A percentile compares a stretch with the other conserved stretches of the same genome.
phyloP scores from a whole-genome alignment of 2,329 filamentous ascomycete species.

The Calonectria hawksworthii region DNA sequence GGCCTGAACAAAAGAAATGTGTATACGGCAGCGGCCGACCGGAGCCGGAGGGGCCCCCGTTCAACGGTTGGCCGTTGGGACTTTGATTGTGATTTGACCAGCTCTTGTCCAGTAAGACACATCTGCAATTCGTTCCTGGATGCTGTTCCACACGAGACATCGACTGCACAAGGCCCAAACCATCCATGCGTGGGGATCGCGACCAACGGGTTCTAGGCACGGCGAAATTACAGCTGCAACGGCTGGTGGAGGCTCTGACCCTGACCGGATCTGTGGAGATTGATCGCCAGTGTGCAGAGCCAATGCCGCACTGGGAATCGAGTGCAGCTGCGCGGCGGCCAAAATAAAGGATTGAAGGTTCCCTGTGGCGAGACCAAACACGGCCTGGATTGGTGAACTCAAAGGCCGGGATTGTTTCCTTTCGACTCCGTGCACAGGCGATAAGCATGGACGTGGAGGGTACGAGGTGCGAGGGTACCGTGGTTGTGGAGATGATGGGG shows the following conservation, averaged over 20 bases:
- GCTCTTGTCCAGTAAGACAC: not conserved
- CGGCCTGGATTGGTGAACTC: constrained; percentile 23
- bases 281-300: constrained; percentile 29
- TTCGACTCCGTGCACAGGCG: constrained; percentile 27
- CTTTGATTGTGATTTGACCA: not conserved
- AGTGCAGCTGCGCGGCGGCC: constrained; percentile 19
- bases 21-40: not conserved
- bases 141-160: not conserved
- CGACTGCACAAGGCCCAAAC: not conserved
- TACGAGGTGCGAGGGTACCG: constrained; percentile 32
- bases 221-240: constrained; percentile 30
- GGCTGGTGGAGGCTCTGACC: constrained; percentile 10
- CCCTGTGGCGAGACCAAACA: constrained; percentile 37
- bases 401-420: constrained; percentile 24
- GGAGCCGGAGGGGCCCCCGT: not conserved
- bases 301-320: constrained; percentile 35
- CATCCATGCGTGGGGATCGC: not conserved
- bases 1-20: constrained; percentile 11
- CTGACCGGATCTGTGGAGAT: constrained; percentile 36
- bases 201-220: not conserved
- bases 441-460: constrained; percentile 32
- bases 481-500: constrained; percentile 36
- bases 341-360: constrained; percentile 34
- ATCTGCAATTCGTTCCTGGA: not conserved
- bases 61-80: constrained; percentile 9